Conservation (phyloP, 352 stramenopile genomes). For the Phytophthora fragariaefolia region DNA sequence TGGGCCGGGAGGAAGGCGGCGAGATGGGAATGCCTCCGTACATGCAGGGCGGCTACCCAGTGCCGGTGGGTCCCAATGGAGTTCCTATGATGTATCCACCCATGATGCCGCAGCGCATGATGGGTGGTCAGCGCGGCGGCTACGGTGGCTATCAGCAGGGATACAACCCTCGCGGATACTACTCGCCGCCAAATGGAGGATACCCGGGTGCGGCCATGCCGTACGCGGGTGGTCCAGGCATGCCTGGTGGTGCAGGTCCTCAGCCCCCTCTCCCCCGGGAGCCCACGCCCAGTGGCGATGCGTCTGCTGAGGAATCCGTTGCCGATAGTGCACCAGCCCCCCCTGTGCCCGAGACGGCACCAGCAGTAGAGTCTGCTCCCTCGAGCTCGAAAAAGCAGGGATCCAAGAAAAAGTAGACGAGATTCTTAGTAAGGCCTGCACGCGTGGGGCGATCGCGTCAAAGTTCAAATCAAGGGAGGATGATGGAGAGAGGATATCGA, state of each 20-base stretch:
- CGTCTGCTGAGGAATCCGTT: slow-evolving; percentile 9
- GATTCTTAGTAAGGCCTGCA: slow-evolving; percentile 23
- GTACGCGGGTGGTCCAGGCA: slow-evolving; percentile 35
- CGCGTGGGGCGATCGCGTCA: slow-evolving; percentile 13
- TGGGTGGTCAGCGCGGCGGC: slow-evolving; percentile 45
- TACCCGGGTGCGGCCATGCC: slow-evolving; percentile 44
- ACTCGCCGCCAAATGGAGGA: slow-evolving; percentile 54
- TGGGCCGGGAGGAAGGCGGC: slow-evolving; percentile 47
- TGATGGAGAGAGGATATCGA: slow-evolving; percentile 34
- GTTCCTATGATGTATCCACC: slow-evolving; percentile 77
- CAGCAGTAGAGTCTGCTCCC: slow-evolving; percentile 24
- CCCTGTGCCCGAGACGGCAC: slow-evolving; percentile 23
- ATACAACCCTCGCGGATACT: slow-evolving; percentile 71
- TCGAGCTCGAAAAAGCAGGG: slow-evolving; percentile 22
- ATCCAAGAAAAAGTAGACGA: slow-evolving; percentile 40
- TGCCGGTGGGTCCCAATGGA: slow-evolving; percentile 63
- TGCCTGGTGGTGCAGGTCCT: slow-evolving; percentile 39
- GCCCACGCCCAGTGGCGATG: slow-evolving; percentile 29
- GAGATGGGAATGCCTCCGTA: slow-evolving; percentile 65
- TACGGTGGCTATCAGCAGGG: slow-evolving; percentile 60
- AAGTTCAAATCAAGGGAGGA: slow-evolving; percentile 38
- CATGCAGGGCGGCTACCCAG: slow-evolving; percentile 59
- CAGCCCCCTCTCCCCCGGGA: slow-evolving; percentile 57
- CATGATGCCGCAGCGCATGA: slow-evolving; percentile 72
- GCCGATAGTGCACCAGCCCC: slow-evolving; percentile 13